Conservation (phyloP, 2,329 filamentous ascomycete species). For the Colletotrichum gigasporum region DNA sequence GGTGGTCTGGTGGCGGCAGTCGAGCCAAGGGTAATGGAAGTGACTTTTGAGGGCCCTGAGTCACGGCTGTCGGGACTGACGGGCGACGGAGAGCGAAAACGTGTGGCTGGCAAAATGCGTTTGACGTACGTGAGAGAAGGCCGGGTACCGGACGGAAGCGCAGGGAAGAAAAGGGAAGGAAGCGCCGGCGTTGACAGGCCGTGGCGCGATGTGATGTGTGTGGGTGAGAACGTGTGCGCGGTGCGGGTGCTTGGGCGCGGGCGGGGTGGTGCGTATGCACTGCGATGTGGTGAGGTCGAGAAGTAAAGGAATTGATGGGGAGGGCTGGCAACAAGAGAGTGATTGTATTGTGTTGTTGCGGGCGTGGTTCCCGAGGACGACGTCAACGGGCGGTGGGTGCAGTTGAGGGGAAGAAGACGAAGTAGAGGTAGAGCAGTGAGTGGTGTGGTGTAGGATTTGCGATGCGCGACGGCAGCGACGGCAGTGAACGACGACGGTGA, state of each 20-base stretch:
- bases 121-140: slow-evolving; percentile 10
- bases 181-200: slow-evolving; percentile 11
- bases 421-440: neutral
- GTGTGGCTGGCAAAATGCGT: slow-evolving; percentile 8
- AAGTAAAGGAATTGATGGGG: too few species aligned
- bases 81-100: neutral
- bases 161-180: slow-evolving; percentile 15
- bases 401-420: neutral
- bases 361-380: too few species aligned
- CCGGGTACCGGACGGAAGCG: slow-evolving; percentile 1
- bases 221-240: neutral
- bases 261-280: neutral
- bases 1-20: slow-evolving; percentile 23
- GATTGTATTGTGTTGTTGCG: too few species aligned
- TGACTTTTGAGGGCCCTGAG: neutral
- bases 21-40: slow-evolving; percentile 1
- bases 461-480: neutral
- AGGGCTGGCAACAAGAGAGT: too few species aligned
- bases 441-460: neutral
- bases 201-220: neutral
- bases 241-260: neutral
- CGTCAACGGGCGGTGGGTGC: too few species aligned
- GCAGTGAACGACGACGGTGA: neutral
- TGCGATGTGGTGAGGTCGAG: neutral
- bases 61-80: neutral